Base-by-base conservation (phyloP, 345 rosid species). In the Carallia brachiata region DNA sequence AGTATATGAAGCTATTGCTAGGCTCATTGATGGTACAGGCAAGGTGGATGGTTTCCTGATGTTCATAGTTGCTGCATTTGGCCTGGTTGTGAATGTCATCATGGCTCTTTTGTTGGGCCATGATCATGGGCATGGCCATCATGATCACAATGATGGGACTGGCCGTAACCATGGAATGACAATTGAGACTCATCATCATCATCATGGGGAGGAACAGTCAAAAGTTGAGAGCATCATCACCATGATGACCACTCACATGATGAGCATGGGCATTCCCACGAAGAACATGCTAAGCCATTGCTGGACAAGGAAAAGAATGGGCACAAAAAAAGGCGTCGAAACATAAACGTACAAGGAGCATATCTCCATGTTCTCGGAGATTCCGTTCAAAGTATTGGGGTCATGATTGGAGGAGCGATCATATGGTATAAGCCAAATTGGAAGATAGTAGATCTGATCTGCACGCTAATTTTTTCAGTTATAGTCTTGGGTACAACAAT, bases 81-180 rank as follows among this genome's bases (percentile, higher is more conserved):
- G 79, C 34, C 63, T 76, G 13, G 60, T 71, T 32, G 79, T 71
- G 68, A 76, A 76, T 62, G 62, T 70, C 36, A 32, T 70, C 64
- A 76, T 71, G 79, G 75, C 79, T 1, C 6, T 76, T 31, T 50
- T 70, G 63, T 56, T 76, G 57, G 79, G 79, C 16, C 75, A 71
- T 70, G 75, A 66, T 66, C 79, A 75, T 34, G 70, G 70, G 2
- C 16, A 55, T 56, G 60, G 69, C 36, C 64, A 72, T 65, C 70
- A 81, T 30, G 63, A 66, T 61, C 84, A 78, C 7, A 54, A 60
- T 9, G 80, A 71, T 54, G 77, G 73, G 61, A 59, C 61, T 61
- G 74, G 71, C 23, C 82, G 79, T 67, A 70, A 50, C 56, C 81
- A 81, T 73, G 87, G 81, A 40, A 76, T 58, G 70, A 80, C 65